phyloP scores from a whole-genome alignment of 163 green algal genomes.

The Chlorella variabilis region DNA sequence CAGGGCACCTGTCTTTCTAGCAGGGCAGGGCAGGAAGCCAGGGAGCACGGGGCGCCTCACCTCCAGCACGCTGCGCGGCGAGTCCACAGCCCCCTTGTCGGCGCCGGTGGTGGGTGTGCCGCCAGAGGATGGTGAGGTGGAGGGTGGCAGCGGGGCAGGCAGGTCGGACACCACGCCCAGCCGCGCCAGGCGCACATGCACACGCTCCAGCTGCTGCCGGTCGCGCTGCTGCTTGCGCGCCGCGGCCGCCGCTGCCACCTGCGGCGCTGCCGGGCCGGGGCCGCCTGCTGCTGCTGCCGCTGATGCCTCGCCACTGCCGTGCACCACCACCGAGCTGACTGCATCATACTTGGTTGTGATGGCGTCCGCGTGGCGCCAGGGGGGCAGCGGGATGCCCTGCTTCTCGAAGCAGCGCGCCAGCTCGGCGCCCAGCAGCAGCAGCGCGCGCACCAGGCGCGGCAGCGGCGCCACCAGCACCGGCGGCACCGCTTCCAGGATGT shows the following conservation, averaged over 20 bases:
- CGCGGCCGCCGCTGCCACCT: not conserved
- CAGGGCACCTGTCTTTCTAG: not conserved
- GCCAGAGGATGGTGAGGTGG: not conserved
- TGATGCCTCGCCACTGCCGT: not conserved
- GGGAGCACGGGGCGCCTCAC: too few species aligned
- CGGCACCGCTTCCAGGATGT: slow-evolving; percentile 20
- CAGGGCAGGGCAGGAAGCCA: too few species aligned
- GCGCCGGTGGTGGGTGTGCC: not conserved
- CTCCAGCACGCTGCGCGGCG: not conserved
- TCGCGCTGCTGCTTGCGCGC: slow-evolving; percentile 14
- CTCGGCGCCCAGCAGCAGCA: slow-evolving; percentile 52
- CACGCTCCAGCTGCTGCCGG: not conserved
- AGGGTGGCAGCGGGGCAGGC: not conserved
- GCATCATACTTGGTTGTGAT: slow-evolving; percentile 68
- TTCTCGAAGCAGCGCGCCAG: slow-evolving; percentile 64
- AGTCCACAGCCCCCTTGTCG: not conserved
- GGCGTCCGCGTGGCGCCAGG: slow-evolving; percentile 60
- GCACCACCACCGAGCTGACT: not conserved
- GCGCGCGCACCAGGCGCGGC: slow-evolving; percentile 6
- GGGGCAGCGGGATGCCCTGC: slow-evolving; percentile 62
- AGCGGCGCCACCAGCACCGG: slow-evolving; percentile 16
- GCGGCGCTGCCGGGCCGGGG: not conserved
- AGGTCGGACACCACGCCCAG: not conserved
- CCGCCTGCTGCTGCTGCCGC: not conserved
- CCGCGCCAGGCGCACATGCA: slow-evolving; percentile 5